Percentiles rank a stretch among this genome's conserved stretches.
These are phyloP conservation scores for Metschnikowia sp. DNA, from an alignment of 805 yeast genomes.

Conservation along the genomic window DNA sequence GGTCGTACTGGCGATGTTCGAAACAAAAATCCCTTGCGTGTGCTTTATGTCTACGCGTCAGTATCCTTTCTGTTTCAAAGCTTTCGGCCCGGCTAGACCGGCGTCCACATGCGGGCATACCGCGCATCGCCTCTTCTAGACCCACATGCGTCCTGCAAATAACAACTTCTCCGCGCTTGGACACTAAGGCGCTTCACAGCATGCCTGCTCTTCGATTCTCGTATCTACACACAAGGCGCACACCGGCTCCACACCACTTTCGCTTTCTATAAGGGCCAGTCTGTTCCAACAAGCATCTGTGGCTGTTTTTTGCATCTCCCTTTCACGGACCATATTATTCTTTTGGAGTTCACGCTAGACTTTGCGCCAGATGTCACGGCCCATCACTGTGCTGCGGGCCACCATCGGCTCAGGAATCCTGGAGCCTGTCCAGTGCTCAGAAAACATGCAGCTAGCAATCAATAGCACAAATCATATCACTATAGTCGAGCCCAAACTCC, in stretches of 20 bases:
- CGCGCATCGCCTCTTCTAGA: constrained; percentile 5
- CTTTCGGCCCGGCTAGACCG: too few relatives aligned
- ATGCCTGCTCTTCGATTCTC: background rate
- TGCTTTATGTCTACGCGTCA: too few relatives aligned
- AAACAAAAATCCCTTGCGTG: background rate
- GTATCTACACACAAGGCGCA: constrained; percentile 5
- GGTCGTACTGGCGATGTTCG: background rate
- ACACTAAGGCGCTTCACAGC: background rate
- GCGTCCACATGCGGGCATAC: background rate
- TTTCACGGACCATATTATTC: background rate
- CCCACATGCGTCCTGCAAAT: background rate
- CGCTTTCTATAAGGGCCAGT: background rate
- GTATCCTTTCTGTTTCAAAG: too few relatives aligned
- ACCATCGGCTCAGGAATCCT: constrained; percentile 13
- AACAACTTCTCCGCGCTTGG: constrained; percentile 4
- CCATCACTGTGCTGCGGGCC: constrained; percentile 13
- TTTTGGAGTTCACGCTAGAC: background rate
- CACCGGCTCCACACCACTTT: background rate
- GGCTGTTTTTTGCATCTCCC: background rate
- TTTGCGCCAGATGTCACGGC: background rate
- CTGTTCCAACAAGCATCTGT: background rate
- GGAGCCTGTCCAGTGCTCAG: constrained; percentile 35
- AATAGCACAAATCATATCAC: constrained; percentile 32
- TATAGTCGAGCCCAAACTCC: constrained; percentile 37
- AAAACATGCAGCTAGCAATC: constrained; percentile 34